A percentile compares a stretch with the other conserved stretches of the same genome.
These are phyloP conservation scores for Posidonia australis DNA, from an alignment of 106 monocot species.

Conservation along the genomic window DNA sequence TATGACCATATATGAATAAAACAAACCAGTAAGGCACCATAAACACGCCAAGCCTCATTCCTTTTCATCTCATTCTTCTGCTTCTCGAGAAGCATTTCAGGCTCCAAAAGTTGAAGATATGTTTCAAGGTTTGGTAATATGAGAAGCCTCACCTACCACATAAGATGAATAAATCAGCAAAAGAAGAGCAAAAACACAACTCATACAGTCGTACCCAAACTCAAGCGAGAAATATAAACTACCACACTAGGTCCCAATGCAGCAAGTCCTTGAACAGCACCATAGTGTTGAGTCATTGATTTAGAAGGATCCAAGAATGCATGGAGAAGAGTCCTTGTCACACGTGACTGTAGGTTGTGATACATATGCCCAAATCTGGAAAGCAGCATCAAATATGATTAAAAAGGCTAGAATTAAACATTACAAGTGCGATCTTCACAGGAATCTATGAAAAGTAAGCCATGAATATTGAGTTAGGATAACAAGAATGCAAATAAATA, in stretches of 20 bases:
- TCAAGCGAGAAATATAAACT: not conserved
- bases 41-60: conserved; percentile 99
- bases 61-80: conserved; percentile 98
- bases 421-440: no score
- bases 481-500: no score
- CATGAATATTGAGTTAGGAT: no score
- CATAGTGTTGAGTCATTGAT: conserved; percentile 94
- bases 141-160: conserved; percentile 69
- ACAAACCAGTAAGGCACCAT: conserved; percentile 77
- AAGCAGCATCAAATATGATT: not conserved
- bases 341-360: conserved; percentile 78
- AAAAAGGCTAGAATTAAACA: no score
- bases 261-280: conserved; percentile 88
- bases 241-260: conserved; percentile 87
- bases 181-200: not conserved
- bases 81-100: conserved; percentile 86
- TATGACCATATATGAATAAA: not conserved
- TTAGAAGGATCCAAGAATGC: conserved; percentile 92
- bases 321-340: conserved; percentile 81
- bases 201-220: not conserved
- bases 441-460: no score
- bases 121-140: conserved; percentile 87
- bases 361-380: conserved; percentile 88
- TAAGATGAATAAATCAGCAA: not conserved
- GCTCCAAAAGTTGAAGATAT: conserved; percentile 85